Evolutionary conservation across 1,284 basidiomycete genomes (phyloP).

Genomic region (Cerioporus squamosus): DNA sequence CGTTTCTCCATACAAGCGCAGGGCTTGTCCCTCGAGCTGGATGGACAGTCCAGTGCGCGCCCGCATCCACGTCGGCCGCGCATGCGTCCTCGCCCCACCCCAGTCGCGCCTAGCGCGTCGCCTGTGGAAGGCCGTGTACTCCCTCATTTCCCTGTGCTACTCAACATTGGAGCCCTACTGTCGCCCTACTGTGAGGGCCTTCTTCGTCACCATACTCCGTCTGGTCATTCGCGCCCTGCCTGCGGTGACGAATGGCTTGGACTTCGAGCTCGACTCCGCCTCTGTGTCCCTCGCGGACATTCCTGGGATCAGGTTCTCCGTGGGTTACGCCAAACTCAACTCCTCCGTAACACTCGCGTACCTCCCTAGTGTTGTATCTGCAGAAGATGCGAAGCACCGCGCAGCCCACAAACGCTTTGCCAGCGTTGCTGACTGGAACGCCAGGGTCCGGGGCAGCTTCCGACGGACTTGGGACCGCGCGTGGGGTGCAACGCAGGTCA

Average conservation of each 20-base stretch:
- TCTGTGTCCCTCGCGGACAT: conserved; percentile 52
- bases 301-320: conserved; percentile 53
- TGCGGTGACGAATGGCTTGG: conserved; percentile 62
- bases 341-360: conserved; percentile 59
- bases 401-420: conserved; percentile 35
- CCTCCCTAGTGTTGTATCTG: conserved; percentile 41
- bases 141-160: conserved; percentile 39
- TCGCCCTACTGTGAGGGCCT: conserved; percentile 61
- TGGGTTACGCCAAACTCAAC: conserved; percentile 56
- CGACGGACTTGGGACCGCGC: conserved; percentile 68
- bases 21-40: conserved; percentile 59
- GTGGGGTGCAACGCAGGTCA: conserved; percentile 64
- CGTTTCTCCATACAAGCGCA: conserved; percentile 65
- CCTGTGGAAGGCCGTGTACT: conserved; percentile 48
- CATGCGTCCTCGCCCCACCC: conserved; percentile 26
- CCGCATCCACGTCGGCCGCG: conserved; percentile 6
- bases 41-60: conserved; percentile 6
- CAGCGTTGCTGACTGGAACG: conserved; percentile 64
- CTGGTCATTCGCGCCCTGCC: conserved; percentile 67
- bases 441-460: conserved; percentile 60
- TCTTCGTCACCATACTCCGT: conserved; percentile 58
- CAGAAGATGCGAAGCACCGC: conserved; percentile 29
- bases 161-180: conserved; percentile 58
- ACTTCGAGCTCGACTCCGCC: conserved; percentile 65
- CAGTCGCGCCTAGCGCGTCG: conserved; percentile 57